These are phyloP conservation scores for Hyaloraphidium curvatum DNA, from an alignment of 192 early-diverging fungal genomes.

Conservation along the genomic window DNA sequence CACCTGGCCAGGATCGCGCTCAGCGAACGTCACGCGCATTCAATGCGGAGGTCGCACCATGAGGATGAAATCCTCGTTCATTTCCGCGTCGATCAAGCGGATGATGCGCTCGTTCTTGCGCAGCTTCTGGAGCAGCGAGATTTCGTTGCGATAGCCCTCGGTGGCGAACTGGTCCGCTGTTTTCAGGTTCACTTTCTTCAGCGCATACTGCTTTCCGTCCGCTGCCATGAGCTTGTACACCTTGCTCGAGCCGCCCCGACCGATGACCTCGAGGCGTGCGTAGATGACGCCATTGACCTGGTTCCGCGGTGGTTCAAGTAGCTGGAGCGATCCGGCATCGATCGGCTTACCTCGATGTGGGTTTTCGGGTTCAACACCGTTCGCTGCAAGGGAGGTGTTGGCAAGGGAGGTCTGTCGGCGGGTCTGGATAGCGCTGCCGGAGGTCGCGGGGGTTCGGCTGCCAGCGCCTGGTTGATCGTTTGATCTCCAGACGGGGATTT, in stretches of 20 bases:
- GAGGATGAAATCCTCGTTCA: conserved; percentile 36
- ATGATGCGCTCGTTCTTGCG: conserved; percentile 52
- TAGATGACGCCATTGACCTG: conserved; percentile 19
- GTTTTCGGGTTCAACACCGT: no score
- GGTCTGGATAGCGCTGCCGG: no score
- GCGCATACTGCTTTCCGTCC: conserved; percentile 42
- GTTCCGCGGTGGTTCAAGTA: no score
- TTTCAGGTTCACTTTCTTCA: conserved; percentile 63
- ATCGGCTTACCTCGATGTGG: no score
- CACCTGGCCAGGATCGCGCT: conserved; percentile 15
- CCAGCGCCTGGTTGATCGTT: no score
- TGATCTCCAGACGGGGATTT: no score
- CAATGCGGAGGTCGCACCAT: conserved; percentile 31
- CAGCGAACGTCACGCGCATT: neutral
- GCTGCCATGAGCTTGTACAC: conserved; percentile 68
- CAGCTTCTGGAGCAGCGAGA: conserved; percentile 13
- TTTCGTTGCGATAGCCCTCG: conserved; percentile 64
- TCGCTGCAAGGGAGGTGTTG: no score
- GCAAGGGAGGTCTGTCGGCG: no score
- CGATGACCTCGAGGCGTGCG: conserved; percentile 29
- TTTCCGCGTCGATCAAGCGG: conserved; percentile 53
- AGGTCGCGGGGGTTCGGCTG: no score
- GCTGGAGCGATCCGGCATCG: no score
- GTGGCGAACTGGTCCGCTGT: conserved; percentile 38
- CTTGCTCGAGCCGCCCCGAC: conserved; percentile 71